Evolutionary conservation across 352 stramenopile species (phyloP).

Genomic region (Chloridella minuta): DNA sequence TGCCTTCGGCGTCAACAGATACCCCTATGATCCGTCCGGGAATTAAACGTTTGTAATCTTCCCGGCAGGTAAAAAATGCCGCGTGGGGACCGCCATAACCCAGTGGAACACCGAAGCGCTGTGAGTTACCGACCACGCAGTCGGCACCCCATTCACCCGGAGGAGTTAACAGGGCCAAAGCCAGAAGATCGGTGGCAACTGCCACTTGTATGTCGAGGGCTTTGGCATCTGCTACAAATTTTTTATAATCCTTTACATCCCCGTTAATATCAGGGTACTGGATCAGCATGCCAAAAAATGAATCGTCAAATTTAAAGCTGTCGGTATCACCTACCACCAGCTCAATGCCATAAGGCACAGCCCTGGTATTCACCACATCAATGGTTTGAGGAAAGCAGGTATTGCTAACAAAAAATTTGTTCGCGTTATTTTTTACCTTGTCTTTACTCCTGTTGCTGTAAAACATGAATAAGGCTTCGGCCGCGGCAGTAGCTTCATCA

Average conservation of each 20-base stretch:
- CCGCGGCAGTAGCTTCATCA: conserved; percentile 88
- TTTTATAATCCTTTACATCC: conserved; percentile 16
- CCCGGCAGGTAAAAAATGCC: conserved; percentile 71
- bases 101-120: conserved; percentile 95
- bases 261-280: conserved; percentile 98
- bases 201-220: conserved; percentile 53
- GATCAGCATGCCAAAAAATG: conserved; percentile 71
- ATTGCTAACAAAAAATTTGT: conserved; percentile 41
- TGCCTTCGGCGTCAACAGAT: conserved; percentile 66
- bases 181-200: conserved; percentile 72
- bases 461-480: conserved; percentile 79
- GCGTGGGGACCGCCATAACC: conserved; percentile 92
- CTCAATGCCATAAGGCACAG: conserved; percentile 59
- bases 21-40: conserved; percentile 92
- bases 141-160: conserved; percentile 73
- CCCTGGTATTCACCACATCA: conserved; percentile 54
- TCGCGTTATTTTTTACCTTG: conserved; percentile 62
- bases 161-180: conserved; percentile 58
- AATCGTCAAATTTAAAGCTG: conserved; percentile 29
- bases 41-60: conserved; percentile 79
- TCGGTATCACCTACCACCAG: conserved; percentile 28
- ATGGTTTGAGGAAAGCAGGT: conserved; percentile 36
- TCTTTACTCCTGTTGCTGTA: conserved; percentile 33
- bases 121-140: conserved; percentile 79
- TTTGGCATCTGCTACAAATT: conserved; percentile 30